Base-by-base conservation (phyloP, 495 filamentous ascomycete genomes). In the Tetracladium setigerum region DNA sequence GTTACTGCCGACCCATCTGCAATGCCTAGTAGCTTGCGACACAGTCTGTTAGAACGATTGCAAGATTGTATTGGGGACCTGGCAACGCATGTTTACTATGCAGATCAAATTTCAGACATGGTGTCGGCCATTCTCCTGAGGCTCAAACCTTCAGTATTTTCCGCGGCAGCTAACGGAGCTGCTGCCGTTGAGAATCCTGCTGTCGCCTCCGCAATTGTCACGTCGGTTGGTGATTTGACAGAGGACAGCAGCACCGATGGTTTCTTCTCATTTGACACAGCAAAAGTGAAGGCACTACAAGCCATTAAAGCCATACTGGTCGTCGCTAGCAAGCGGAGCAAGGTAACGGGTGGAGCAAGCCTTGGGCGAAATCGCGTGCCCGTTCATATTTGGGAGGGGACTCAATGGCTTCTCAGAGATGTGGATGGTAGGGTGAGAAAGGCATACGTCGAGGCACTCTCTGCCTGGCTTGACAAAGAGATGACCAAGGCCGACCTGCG, bases 61-160 rank as follows among this genome's bases (percentile, higher is more conserved):
- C 81, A 87, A 54, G 72, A 77, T 50, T 89, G 82, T 62, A 89
- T 95, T 47, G 86, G 84, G 7, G 76, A 86, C 60, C 71, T 96
- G n/a, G 87, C 87, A 1, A 95, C 86, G 1, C 90, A 96, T 60
- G 81, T 91, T 12, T 96, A 96, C 63, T 96, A 96, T 62, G 83
- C 85, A 1, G 89, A 96, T 50, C 89, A 96, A 59, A 85, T 96
- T 39, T 79, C 83, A 2, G 90, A 96, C 59, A 95, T 95, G 86
- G 81, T 95, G 38, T 73, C 79, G 2, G 77, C 86, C 0, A 82
- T 96, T 35, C 67, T 96, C 22, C 65, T 73, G 19, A 81, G 86
- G 31, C 74, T 95, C 31, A 90, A 83, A 55, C 84, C 88, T 5
- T 68, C 70, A 7, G 47, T 40, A 1, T 53, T 59, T 22, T 67